Base-by-base conservation (phyloP, 2,329 filamentous ascomycete genomes). In the Botryosphaeria dothidea region DNA sequence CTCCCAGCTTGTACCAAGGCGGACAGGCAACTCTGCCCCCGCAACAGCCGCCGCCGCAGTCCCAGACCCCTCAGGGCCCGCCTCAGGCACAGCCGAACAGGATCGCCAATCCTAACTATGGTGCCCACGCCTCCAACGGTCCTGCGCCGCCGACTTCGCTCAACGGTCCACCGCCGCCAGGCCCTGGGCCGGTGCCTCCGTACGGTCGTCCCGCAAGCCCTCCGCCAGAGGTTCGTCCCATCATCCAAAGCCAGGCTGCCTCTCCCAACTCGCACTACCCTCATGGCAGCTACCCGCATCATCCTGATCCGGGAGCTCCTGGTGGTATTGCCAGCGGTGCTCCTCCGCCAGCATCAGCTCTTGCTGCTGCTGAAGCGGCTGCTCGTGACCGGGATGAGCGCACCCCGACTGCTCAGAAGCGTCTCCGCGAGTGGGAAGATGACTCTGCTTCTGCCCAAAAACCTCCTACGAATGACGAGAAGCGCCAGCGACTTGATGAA, bases 401-500 rank as follows among this genome's bases (percentile, higher is more conserved):
- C n/a, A 92, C 93, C 19, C 80, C 90, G 1, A 96, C 92, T 41
- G 90, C 76, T 2, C 88, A 90, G 65, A 99, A 99, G 84, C 88
- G 95, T 65, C 85, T 89, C 76, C 89, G 93, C 56, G 95, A 98
- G 73, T 97, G 95, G 93, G 95, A 98, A 70, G 90, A 94, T 38
- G 92, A 96, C 38, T 81, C 87, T 23, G 80, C 74, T 4, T 66
- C 88, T 3, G 83, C 84, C 49, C 96, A 97, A 82, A 97, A 97
- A 81, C 88, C 91, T 67, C 75, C 76, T 13, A 90, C 92, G 9
- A 96, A 89, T 43, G 94, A 98, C 4, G 93, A 97, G 77, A 92
- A 86, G 68, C 89, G 94, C 48, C 92, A 92, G 66, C 91, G 92
- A 63, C 84, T 97, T 69, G 93, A 97, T 43, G 93, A 97, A 72